These are phyloP conservation scores for Starmerella sp. DNA, from an alignment of 805 yeast species.

Conservation along the genomic window DNA sequence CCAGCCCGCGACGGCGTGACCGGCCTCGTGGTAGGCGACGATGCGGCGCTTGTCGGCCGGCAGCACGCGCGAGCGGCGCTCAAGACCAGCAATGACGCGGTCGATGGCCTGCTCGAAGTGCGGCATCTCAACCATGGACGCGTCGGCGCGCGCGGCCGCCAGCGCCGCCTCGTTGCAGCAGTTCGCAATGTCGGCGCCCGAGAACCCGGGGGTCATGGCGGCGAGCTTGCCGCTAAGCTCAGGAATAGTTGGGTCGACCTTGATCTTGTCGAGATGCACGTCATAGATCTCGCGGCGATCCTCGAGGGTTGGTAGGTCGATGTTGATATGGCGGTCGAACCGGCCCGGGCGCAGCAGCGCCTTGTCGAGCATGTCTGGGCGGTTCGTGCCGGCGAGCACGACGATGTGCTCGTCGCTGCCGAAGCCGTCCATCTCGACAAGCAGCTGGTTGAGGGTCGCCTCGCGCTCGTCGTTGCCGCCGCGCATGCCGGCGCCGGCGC, in stretches of 20 bases:
- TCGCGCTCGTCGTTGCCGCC: conserved; percentile 91
- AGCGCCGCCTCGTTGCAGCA: conserved; percentile 91
- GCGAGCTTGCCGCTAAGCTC: conserved; percentile 73
- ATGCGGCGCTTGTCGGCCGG: conserved; percentile 70
- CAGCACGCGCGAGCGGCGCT: conserved; percentile 67
- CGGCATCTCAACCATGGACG: conserved; percentile 45
- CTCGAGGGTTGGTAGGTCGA: conserved; percentile 78
- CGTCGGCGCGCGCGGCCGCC: conserved; percentile 74
- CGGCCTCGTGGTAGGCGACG: conserved; percentile 94
- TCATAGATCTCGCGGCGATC: conserved; percentile 80
- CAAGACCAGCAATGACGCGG: conserved; percentile 89
- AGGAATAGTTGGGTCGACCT: conserved; percentile 38
- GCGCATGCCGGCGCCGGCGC: conserved; percentile 40
- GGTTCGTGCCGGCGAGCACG: conserved; percentile 87
- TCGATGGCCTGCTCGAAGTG: conserved; percentile 92
- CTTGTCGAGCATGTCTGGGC: conserved; percentile 81
- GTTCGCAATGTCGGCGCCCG: conserved; percentile 94
- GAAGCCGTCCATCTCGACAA: conserved; percentile 95
- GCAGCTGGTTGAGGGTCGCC: conserved; percentile 78
- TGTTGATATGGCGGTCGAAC: conserved; percentile 78
- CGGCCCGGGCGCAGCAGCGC: conserved; percentile 91
- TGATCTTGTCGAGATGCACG: conserved; percentile 62
- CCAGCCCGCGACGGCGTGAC: conserved; percentile 96
- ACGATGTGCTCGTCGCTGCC: conserved; percentile 81
- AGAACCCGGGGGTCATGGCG: conserved; percentile 87